Conservation (phyloP, 2,329 filamentous ascomycete genomes). For the Aspergillus caelatus region DNA sequence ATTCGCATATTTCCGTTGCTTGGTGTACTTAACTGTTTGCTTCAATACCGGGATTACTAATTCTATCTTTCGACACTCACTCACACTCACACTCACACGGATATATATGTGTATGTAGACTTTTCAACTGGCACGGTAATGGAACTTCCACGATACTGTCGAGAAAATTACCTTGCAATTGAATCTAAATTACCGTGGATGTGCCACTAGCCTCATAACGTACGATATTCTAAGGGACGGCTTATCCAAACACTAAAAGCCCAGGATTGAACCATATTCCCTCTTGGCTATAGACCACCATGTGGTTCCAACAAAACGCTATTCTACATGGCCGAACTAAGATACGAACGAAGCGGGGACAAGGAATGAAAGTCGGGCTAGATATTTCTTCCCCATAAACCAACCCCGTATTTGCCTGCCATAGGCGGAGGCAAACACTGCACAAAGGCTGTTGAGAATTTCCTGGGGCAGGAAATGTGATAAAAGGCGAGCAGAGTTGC, state of each 20-base stretch:
- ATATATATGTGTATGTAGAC: too few species aligned
- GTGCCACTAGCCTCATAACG: not conserved
- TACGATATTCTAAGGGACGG: not conserved
- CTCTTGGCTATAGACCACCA: not conserved
- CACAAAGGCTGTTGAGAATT: too few species aligned
- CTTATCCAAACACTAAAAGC: not conserved
- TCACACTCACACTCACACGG: too few species aligned
- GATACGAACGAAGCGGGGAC: not conserved
- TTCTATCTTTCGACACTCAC: not conserved
- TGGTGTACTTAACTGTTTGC: not conserved
- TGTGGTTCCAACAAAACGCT: not conserved
- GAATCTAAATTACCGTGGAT: not conserved
- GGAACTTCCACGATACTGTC: too few species aligned
- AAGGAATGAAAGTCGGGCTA: not conserved
- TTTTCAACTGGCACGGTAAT: too few species aligned
- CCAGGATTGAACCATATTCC: not conserved
- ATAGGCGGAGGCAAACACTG: not conserved
- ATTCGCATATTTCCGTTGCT: not conserved
- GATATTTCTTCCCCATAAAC: not conserved
- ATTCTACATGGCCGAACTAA: not conserved
- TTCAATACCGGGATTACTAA: not conserved
- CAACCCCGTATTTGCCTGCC: not conserved
- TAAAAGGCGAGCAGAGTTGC: not conserved
- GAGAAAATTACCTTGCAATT: not conserved
- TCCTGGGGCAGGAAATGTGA: not conserved